These are phyloP conservation scores for Aspergillus mulundensis DNA, from an alignment of 495 filamentous ascomycete genomes.

Conservation along the genomic window DNA sequence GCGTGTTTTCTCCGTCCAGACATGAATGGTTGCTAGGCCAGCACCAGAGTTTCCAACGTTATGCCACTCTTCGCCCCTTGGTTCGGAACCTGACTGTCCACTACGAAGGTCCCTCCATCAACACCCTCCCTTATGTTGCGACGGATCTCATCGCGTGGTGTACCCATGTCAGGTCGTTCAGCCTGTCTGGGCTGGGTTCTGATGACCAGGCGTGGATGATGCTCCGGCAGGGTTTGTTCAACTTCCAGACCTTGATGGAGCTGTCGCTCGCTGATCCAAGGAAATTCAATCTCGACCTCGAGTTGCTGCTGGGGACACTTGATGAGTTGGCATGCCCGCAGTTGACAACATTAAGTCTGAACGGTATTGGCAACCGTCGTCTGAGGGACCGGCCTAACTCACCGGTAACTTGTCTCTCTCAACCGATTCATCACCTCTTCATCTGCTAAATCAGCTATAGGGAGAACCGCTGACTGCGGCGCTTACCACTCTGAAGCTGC, in stretches of 20 bases:
- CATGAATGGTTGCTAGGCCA: too few species aligned
- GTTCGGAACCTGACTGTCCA: background rate
- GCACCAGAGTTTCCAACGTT: too few species aligned
- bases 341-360: background rate
- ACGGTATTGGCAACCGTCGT: background rate
- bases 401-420: too few species aligned
- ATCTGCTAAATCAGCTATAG: too few species aligned
- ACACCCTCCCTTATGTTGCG: background rate
- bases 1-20: too few species aligned
- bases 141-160: background rate
- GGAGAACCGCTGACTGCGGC: background rate
- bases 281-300: background rate
- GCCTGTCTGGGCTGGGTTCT: background rate
- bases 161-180: background rate
- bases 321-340: background rate
- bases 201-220: background rate
- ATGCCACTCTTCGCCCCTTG: too few species aligned
- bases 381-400: too few species aligned
- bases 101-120: background rate
- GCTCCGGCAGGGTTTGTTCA: background rate
- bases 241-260: background rate
- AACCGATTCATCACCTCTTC: too few species aligned
- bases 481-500: background rate
- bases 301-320: background rate
- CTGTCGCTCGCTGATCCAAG: background rate